Evolutionary conservation across 805 yeast species (phyloP).

Genomic region (Ogataea paradorogensis): DNA sequence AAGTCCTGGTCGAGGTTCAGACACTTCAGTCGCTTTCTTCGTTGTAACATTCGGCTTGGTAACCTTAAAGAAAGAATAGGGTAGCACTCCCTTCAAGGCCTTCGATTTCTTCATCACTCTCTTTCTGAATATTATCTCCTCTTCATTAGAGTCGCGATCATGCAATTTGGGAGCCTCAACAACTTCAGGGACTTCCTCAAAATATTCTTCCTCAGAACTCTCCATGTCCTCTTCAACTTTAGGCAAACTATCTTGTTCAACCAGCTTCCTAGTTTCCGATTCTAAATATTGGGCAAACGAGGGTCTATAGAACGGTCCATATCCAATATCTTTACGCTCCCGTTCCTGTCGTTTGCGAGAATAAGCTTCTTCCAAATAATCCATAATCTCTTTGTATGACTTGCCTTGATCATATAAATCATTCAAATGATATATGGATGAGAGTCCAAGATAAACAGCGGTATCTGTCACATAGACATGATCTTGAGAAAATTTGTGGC

Average conservation of each 20-base stretch:
- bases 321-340: slow-evolving; percentile 27
- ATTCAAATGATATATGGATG: slow-evolving; percentile 28
- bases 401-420: slow-evolving; percentile 30
- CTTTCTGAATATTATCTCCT: slow-evolving; percentile 22
- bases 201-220: slow-evolving; percentile 6
- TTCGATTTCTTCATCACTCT: slow-evolving; percentile 19
- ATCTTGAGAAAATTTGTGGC: slow-evolving; percentile 32
- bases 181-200: not conserved
- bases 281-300: slow-evolving; percentile 24
- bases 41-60: not conserved
- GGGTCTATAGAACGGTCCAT: slow-evolving; percentile 29
- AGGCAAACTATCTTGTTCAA: slow-evolving; percentile 2
- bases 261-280: slow-evolving; percentile 15
- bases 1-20: slow-evolving; percentile 14
- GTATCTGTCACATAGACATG: slow-evolving; percentile 37
- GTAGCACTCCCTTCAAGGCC: slow-evolving; percentile 28
- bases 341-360: slow-evolving; percentile 22
- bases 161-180: no score
- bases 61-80: slow-evolving; percentile 25
- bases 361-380: slow-evolving; percentile 27
- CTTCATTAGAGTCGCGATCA: slow-evolving; percentile 4
- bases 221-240: not conserved
- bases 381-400: slow-evolving; percentile 28
- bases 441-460: slow-evolving; percentile 32
- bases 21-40: not conserved